These are phyloP conservation scores for Phytophthora cactorum DNA, from an alignment of 352 stramenopile genomes.

Conservation along the genomic window DNA sequence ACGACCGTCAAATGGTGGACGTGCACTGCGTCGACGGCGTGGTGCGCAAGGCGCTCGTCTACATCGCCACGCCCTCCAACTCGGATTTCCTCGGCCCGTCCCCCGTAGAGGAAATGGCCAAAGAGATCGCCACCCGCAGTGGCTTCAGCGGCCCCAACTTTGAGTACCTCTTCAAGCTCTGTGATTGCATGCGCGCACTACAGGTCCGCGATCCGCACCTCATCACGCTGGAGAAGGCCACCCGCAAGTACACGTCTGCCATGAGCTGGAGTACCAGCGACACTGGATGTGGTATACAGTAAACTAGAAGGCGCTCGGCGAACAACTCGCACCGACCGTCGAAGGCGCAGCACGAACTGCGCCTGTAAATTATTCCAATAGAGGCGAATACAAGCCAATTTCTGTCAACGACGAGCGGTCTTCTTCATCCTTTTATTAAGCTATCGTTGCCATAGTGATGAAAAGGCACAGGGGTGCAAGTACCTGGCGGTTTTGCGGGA, in stretches of 20 bases:
- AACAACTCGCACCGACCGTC: conserved; percentile 13
- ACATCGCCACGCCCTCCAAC: conserved; percentile 87
- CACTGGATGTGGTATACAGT: conserved; percentile 59
- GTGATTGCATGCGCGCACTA: conserved; percentile 78
- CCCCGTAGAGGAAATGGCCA: conserved; percentile 75
- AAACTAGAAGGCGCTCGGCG: conserved; percentile 36
- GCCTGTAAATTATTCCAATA: conserved; percentile 58
- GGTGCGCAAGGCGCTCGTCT: conserved; percentile 76
- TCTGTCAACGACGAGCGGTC: conserved; percentile 18
- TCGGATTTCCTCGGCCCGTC: conserved; percentile 82
- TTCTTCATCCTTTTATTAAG: background rate
- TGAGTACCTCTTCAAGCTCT: conserved; percentile 87
- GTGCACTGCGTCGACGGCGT: conserved; percentile 79
- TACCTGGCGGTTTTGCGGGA: background rate
- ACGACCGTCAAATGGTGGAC: conserved; percentile 78
- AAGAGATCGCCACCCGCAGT: conserved; percentile 73
- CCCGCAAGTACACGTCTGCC: conserved; percentile 61
- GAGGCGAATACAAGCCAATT: conserved; percentile 36
- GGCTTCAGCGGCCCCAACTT: conserved; percentile 83
- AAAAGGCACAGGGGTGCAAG: conserved; percentile 1
- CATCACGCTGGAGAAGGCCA: conserved; percentile 69
- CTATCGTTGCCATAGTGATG: conserved; percentile 6
- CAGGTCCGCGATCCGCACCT: conserved; percentile 81
- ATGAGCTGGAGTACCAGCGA: conserved; percentile 47
- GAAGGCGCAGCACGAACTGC: conserved; percentile 19